Evolutionary conservation across 208 protist species (phyloP), one percentile per base, ranked within the genome.

Genomic region (Wallacemonas collosoma): DNA sequence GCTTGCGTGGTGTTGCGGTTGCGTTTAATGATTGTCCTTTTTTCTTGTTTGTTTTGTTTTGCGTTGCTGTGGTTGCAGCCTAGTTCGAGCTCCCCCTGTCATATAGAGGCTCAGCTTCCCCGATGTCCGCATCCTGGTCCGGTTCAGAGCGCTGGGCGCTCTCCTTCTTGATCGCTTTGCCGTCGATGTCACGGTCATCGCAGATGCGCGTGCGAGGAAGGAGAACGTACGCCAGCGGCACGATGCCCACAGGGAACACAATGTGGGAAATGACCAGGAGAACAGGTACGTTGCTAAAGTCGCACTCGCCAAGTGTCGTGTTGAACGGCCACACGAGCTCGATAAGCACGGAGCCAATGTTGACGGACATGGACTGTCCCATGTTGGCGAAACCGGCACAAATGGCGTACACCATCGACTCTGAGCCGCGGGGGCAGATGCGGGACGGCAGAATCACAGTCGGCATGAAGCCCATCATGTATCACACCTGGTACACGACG

Each of bases 401-500:
- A 5, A 95, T 71, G 14, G 91, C 84, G 57, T 87, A 93, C 66
- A 93, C 79, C 68, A 86, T 93, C 8, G 70, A 77, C 75, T 95
- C 86, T 50, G 88, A 83, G 44, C 84, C 88, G 50, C 81, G 85
- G 17, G 91, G 89, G 75, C 89, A 94, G 47, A 96, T 75, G 40
- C 88, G 89, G 8, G 89, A 89, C 50, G 89, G 80, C 40, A 94
- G 76, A 14, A 96, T 76, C 3, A 90, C 76, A 40, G 79, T 79
- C 40, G 93, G 88, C 87, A 97, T 94, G 67, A 80, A 93, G 48
- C 77, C 73, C 5, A 97, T 70, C 83, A 92, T 89, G 65, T 86
- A 87, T 26, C 62, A 72, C 14, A 90, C 62, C 74, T 93, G 61
- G 11, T 83, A 70, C 5, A 96, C 73, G 3, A 94, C 79, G 12